Conservation (phyloP, 768 basidiomycete genomes). For the Vararia minispora region DNA sequence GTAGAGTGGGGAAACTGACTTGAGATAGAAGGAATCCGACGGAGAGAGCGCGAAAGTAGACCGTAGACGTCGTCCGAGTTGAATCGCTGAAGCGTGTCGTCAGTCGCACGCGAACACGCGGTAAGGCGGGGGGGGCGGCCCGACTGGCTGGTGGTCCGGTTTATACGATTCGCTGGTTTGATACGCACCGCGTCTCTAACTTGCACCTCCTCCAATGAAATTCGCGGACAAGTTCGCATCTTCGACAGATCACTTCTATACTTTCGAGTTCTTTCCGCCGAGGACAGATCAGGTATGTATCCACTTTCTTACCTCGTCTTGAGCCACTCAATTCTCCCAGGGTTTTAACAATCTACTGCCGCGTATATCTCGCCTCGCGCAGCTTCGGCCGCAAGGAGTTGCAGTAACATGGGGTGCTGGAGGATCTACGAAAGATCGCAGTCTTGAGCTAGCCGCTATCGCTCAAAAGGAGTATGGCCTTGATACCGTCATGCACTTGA, state of each 20-base stretch:
- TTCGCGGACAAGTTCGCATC: constrained; percentile 55
- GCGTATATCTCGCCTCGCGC: constrained; percentile 75
- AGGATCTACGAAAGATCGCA: constrained; percentile 80
- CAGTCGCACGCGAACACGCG: too few species aligned
- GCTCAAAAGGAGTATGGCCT: constrained; percentile 64
- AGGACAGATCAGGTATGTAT: constrained; percentile 70
- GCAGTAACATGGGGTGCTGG: constrained; percentile 98
- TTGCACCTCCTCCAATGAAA: too few species aligned
- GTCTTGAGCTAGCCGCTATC: constrained; percentile 75
- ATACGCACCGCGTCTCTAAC: too few species aligned
- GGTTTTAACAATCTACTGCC: constrained; percentile 87
- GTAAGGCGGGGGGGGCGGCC: too few species aligned
- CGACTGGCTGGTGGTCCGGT: too few species aligned
- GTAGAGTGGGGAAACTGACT: too few species aligned
- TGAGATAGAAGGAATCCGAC: too few species aligned
- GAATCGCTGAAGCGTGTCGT: too few species aligned
- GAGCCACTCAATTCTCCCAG: constrained; percentile 25
- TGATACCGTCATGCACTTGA: constrained; percentile 88
- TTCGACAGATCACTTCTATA: constrained; percentile 50
- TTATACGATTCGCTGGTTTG: too few species aligned
- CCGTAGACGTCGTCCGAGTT: too few species aligned
- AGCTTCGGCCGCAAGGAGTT: constrained; percentile 70
- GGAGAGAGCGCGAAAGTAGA: too few species aligned
- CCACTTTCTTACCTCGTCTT: constrained; percentile 1
- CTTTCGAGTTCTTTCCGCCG: constrained; percentile 96